Evolutionary conservation across 352 stramenopile genomes (phyloP).

Genomic region (Phytopythium boreale): DNA sequence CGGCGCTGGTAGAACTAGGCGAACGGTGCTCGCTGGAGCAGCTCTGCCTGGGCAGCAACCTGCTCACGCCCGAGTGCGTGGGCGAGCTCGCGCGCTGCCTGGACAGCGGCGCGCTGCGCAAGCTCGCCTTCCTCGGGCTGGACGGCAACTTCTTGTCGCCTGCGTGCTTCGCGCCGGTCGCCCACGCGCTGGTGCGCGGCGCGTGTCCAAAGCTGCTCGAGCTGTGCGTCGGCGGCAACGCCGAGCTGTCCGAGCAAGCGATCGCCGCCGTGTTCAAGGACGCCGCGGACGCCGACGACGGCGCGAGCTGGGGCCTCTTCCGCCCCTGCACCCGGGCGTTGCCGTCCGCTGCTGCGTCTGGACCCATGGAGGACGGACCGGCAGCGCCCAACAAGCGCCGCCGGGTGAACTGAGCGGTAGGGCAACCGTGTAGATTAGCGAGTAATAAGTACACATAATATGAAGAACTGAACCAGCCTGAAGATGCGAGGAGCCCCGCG

Average conservation of each 20-base stretch:
- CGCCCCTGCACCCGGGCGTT: background rate
- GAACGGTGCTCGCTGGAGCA: conserved; percentile 7
- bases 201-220: conserved; percentile 16
- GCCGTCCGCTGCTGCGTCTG: background rate
- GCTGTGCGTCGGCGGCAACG: conserved; percentile 26
- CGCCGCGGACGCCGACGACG: conserved; percentile 14
- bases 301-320: conserved; percentile 18
- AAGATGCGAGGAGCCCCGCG: background rate
- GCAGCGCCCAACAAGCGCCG: background rate
- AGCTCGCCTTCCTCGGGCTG: conserved; percentile 20
- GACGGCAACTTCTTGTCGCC: conserved; percentile 26
- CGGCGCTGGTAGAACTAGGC: conserved; percentile 3
- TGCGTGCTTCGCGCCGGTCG: conserved; percentile 15
- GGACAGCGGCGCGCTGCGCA: conserved; percentile 4
- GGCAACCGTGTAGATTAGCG: background rate
- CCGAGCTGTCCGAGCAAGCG: conserved; percentile 4
- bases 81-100: conserved; percentile 11
- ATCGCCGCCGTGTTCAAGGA: conserved; percentile 17
- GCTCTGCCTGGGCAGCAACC: conserved; percentile 24
- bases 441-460: background rate
- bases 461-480: background rate
- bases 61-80: conserved; percentile 14
- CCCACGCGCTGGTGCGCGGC: conserved; percentile 7
- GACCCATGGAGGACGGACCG: background rate
- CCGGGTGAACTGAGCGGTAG: background rate